Evolutionary conservation across 2,329 filamentous ascomycete genomes (phyloP).

Genomic region (Phialemoniopsis sp.): DNA sequence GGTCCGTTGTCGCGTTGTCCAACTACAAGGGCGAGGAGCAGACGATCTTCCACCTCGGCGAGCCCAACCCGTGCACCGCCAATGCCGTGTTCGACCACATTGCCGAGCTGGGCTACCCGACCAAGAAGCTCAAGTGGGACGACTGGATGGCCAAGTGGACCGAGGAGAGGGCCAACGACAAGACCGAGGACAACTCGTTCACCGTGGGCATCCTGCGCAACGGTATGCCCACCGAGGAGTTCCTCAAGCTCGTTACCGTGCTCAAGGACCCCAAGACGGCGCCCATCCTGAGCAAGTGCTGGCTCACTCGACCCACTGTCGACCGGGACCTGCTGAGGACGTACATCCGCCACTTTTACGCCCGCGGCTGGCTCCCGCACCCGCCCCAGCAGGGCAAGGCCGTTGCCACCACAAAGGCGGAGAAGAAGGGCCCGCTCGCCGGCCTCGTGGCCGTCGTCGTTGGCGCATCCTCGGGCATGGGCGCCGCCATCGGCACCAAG

Average conservation of each 20-base stretch:
- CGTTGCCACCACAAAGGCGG: slow-evolving; percentile 9
- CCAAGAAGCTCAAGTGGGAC: slow-evolving; percentile 61
- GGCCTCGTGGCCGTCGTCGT: slow-evolving; percentile 74
- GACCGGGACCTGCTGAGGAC: slow-evolving; percentile 68
- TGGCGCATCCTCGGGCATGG: slow-evolving; percentile 76
- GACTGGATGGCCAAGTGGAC: slow-evolving; percentile 73
- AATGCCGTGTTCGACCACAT: slow-evolving; percentile 62
- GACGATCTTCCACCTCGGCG: slow-evolving; percentile 69
- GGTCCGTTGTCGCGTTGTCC: slow-evolving; percentile 66
- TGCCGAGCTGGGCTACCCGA: slow-evolving; percentile 65
- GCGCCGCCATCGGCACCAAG: slow-evolving; percentile 66
- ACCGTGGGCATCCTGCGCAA: slow-evolving; percentile 76
- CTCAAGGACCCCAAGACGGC: slow-evolving; percentile 67
- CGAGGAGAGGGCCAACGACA: slow-evolving; percentile 60
- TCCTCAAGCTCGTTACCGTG: slow-evolving; percentile 66
- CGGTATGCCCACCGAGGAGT: slow-evolving; percentile 74
- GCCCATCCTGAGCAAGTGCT: slow-evolving; percentile 47
- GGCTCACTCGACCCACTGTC: slow-evolving; percentile 63
- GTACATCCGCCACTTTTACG: slow-evolving; percentile 77
- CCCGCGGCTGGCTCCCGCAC: slow-evolving; percentile 68
- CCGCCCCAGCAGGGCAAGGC: slow-evolving; percentile 46
- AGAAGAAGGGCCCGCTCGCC: slow-evolving; percentile 53
- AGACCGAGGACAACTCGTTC: slow-evolving; percentile 66
- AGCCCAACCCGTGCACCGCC: slow-evolving; percentile 66
- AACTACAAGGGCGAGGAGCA: slow-evolving; percentile 56